Evolutionary conservation across 2,329 filamentous ascomycete species (phyloP), one percentile per base, ranked within the genome.

Genomic region (Epichloe typhina): DNA sequence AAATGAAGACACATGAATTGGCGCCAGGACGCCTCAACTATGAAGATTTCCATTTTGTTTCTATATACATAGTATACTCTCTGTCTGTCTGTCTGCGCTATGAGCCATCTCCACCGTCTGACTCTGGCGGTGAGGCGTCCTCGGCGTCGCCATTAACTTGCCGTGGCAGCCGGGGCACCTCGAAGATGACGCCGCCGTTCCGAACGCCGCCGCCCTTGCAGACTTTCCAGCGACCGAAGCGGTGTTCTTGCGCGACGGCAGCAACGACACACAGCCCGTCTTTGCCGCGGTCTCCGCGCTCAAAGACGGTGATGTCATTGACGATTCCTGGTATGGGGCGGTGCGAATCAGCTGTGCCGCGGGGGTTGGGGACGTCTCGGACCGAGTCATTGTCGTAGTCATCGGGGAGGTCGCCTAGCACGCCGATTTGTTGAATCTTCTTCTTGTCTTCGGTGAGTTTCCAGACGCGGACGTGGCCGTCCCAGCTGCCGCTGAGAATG

Each of bases 401-500:
- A 9, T 59, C 55, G 12, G 47, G 45, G 37, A 60, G 58, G 17
- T 61, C 66, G 12, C 80, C 84, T 33, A 93, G 71, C 1, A 80
- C 73, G 1, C 88, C 89, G 7, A 88, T 67, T 0, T 79, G 69
- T 60, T 93, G 83, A 43, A 98, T 77, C 56, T 76, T 82, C 64
- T 80, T 80, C 69, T 90, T 93, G 64, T 96, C 91, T 41, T 87
- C 80, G 49, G 82, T 85, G 19, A 98, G 75, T 54, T 77, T 82
- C 93, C 93, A 98, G 5, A 84, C 84, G 47, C 91, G 77, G 52
- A 98, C 76, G 66, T 80, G 82, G 2, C 93, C 93, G 63, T 70
- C 93, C 90, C 91, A 98, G 67, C 88, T 95, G 35, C 91, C 93
- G 57, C 83, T 94, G 47, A 98, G 73, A 51, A 98, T 80, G 47